Evolutionary conservation across 495 filamentous ascomycete genomes (phyloP), one percentile per base, ranked within the genome.

Genomic region (Penicillium nucicola): DNA sequence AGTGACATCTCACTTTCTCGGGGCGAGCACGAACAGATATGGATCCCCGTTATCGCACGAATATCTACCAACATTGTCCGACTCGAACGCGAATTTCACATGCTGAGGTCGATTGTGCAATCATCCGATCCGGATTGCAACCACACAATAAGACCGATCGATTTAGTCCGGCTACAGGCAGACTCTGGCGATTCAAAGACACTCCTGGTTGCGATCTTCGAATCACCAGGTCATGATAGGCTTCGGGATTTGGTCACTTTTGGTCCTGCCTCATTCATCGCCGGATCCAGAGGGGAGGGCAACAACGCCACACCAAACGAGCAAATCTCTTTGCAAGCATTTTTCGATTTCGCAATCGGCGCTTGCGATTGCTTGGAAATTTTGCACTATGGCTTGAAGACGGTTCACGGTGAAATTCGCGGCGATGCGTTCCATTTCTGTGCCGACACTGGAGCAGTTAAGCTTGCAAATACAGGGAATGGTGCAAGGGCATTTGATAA

Each of bases 361-460:
- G 88, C 90, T 6, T 82, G 85, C 13, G 85, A 92, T 59, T 93
- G 89, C 59, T 62, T 91, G 35, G 91, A 96, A 64, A 84, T 93
- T 22, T 60, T 96, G 12, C 91, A 96, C 57, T 88, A 95, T 69
- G 85, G 87, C 1, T 77, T 90, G 33, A 83, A 85, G 36, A 82
- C 89, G 14, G 82, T 95, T 1, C 90, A 96, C 60, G 91, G 90
- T 42, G 91, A 96, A 65, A 81, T 96, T 34, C 79, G 91, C 18
- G 86, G 82, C 0, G 91, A 96, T 69, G 88, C 91, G 0, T 96
- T 95, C 62, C 89, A 95, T 58, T 92, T 86, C 69, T 83, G 84
- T 59, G 60, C 74, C 6, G 80, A 88, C 38, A 78, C 76, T 7
- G 81, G 83, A 18, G 63, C 72, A 28, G 90, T 95, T 45, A 91